These are phyloP conservation scores for Mrakia gelida DNA, from an alignment of 768 basidiomycete species.

Conservation along the genomic window DNA sequence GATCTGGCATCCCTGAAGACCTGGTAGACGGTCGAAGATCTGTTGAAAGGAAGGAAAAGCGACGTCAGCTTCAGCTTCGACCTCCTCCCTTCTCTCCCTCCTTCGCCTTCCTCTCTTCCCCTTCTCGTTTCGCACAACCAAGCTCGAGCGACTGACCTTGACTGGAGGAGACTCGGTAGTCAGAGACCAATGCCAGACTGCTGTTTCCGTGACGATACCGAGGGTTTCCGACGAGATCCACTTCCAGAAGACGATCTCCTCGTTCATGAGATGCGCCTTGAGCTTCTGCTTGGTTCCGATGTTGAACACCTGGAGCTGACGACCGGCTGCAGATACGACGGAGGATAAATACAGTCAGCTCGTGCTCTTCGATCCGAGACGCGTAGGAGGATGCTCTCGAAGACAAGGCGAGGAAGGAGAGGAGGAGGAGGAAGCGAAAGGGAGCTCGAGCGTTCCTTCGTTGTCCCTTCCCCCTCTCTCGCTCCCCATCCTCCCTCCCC, in stretches of 20 bases:
- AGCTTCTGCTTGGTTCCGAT: slow-evolving; percentile 97
- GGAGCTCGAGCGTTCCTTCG: too few relatives aligned
- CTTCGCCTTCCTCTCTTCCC: not conserved
- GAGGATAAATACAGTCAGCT: not conserved
- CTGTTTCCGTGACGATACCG: slow-evolving; percentile 89
- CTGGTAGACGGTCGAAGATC: slow-evolving; percentile 92
- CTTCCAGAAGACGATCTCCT: slow-evolving; percentile 97
- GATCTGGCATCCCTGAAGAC: slow-evolving; percentile 90
- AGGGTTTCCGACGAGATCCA: slow-evolving; percentile 90
- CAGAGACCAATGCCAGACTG: slow-evolving; percentile 84
- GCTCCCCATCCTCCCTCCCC: not conserved
- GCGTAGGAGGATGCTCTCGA: not conserved
- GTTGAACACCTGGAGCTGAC: slow-evolving; percentile 96
- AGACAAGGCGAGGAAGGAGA: not conserved
- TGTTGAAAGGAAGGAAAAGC: slow-evolving; percentile 51
- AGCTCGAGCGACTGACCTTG: slow-evolving; percentile 37
- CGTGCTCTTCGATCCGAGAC: not conserved
- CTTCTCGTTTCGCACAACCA: not conserved
- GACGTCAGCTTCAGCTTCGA: slow-evolving; percentile 8
- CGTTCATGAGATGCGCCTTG: slow-evolving; percentile 86
- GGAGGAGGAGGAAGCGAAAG: slow-evolving; percentile 5
- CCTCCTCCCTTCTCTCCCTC: not conserved
- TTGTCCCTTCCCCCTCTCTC: not conserved
- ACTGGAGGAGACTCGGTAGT: slow-evolving; percentile 43
- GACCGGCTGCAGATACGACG: slow-evolving; percentile 58